Evolutionary conservation across 208 protist genomes (phyloP).

Genomic region (Leishmania turanica): DNA sequence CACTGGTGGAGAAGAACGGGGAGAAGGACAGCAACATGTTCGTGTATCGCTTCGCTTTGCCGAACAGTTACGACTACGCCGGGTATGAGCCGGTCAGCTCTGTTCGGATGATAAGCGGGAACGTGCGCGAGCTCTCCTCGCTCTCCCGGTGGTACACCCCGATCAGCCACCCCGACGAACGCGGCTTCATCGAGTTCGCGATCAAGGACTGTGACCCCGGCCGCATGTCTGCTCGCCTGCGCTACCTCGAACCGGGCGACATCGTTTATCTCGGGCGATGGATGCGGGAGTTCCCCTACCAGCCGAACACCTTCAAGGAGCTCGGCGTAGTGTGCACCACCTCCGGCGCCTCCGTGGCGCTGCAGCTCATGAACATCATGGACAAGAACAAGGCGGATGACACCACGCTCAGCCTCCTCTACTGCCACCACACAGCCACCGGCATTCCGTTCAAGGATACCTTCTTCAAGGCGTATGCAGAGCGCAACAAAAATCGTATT

Average conservation of each 20-base stretch:
- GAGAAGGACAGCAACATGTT: conserved; percentile 65
- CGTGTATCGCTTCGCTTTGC: conserved; percentile 76
- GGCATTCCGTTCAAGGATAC: conserved; percentile 64
- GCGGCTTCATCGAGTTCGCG: conserved; percentile 85
- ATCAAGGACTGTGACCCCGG: conserved; percentile 82
- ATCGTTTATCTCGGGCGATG: conserved; percentile 82
- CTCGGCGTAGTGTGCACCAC: conserved; percentile 80
- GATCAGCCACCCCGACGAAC: conserved; percentile 77
- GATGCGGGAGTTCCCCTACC: conserved; percentile 86
- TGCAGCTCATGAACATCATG: conserved; percentile 85
- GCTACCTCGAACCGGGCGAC: conserved; percentile 72
- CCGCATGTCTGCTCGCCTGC: conserved; percentile 77
- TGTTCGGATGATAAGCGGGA: conserved; percentile 61
- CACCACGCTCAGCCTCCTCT: conserved; percentile 64
- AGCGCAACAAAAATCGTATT: conserved; percentile 46
- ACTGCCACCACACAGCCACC: conserved; percentile 65
- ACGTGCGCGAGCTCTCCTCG: conserved; percentile 50
- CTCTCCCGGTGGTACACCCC: conserved; percentile 86
- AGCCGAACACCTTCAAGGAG: conserved; percentile 50
- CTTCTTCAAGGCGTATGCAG: conserved; percentile 46
- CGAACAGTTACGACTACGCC: conserved; percentile 85
- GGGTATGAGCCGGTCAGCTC: conserved; percentile 88
- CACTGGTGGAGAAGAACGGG: conserved; percentile 65
- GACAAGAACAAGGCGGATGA: conserved; percentile 49
- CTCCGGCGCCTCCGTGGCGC: conserved; percentile 70